Evolutionary conservation across 768 basidiomycete species (phyloP), one percentile per base, ranked within the genome.

Genomic region (Clathrus columnatus): DNA sequence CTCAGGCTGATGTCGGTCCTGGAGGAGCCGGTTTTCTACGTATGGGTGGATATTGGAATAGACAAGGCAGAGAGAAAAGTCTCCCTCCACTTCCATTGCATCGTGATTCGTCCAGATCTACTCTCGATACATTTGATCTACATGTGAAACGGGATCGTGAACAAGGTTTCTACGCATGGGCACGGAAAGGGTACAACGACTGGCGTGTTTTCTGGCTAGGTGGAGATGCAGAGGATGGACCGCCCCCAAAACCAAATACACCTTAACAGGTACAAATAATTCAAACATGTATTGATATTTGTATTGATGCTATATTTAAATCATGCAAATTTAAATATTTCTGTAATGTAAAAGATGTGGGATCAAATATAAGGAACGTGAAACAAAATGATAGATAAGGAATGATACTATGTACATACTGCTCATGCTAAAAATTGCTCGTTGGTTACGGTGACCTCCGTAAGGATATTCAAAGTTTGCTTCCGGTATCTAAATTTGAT

Each of bases 131-230:
- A 1, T 74, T 79, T 21, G 83, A 81, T 47, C 62, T 81, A 7
- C 56, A 68, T 1, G 71, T 69, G 24, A 65, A 70, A 61, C 63
- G 81, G 64, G 75, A 73, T 62, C 69, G 68, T 20, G 80, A 83
- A 55, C 74, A 83, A 56, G 89, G 89, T 5, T 68, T 85, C 5
- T 92, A 91, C 65, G 88, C 79, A 0, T 91, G 89, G 88, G 75
- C 81, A 68, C 70, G 80, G 61, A 88, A 84, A 63, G 88, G 84
- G 16, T 59, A 73, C 3, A 79, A 82, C 52, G 89, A 92, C 63
- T 92, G 82, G 78, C 73, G 89, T 20, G 78, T 91, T 11, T 83
- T 91, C 64, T 92, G 89, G 89, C 69, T 90, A 8, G 89, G 89
- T 0, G 86, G 86, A 20, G 70, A 70, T 28, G 44, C 52, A 7